Base-by-base conservation (phyloP, 768 basidiomycete genomes). In the Rhodotorula diobovata region DNA sequence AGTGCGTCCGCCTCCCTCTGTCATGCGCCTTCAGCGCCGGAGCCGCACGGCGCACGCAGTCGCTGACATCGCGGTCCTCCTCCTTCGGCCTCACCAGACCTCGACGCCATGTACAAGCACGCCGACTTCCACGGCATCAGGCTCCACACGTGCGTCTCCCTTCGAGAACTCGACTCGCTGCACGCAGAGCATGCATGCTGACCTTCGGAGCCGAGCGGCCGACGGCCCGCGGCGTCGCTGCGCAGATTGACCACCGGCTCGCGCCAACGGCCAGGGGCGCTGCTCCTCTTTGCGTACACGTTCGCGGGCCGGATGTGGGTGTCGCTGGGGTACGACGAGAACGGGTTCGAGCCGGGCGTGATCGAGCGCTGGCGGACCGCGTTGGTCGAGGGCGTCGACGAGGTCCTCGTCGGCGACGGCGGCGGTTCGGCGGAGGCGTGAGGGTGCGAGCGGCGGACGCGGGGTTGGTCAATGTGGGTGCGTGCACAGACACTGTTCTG, bases 51-150 rank as follows among this genome's bases (percentile, higher is more conserved):
- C n/a, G n/a, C n/a, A n/a, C n/a, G n/a, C n/a, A n/a, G n/a, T n/a
- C n/a, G n/a, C n/a, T n/a, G n/a, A n/a, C n/a, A n/a, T n/a, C n/a
- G n/a, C n/a, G n/a, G 3, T 1, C 34, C 23, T 43, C 41, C 8
- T 43, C 39, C 39, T 14, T 18, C 2, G 0, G 32, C 34, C 23
- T 18, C 28, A 32, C 57, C n/a, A 75, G 70, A 91, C 78, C 82
- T 92, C 63, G 90, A 92, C 78, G 88, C 86, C 7, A 89, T 88
- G 41, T 93, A 91, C 82, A 86, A 87, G 73, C 90, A 91, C 78
- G 80, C 83, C 18, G 72, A 80, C 3, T 91, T 85, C 81, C 83
- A 85, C n/a, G 72, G 68, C 2, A 80, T 91, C 70, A 79, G 84
- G 79, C 82, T 92, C 30, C 86, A 89, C 73, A 87, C 87, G 73